phyloP scores from a whole-genome alignment of 305 asterid genomes.

The Vinca major region DNA sequence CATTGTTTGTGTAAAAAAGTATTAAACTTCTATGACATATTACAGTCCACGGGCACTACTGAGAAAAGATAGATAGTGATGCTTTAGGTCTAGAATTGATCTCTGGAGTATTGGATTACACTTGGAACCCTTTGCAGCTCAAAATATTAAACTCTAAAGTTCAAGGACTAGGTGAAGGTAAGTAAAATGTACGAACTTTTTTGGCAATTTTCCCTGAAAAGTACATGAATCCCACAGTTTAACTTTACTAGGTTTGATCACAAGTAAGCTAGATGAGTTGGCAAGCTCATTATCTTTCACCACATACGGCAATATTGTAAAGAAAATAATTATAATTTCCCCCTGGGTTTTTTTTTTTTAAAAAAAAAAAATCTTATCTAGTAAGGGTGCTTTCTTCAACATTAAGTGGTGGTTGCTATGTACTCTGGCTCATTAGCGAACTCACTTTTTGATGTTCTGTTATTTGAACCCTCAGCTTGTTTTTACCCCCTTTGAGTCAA shows the following conservation, averaged over 20 bases:
- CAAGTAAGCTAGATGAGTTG: background rate
- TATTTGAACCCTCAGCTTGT: no score
- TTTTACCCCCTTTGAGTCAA: no score
- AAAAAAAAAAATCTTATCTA: no score
- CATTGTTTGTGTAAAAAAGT: background rate
- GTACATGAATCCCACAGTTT: background rate
- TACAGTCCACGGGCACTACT: background rate
- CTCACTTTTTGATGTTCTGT: no score
- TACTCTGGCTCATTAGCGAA: no score
- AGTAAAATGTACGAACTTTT: background rate
- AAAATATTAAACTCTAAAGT: background rate
- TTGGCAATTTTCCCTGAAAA: background rate
- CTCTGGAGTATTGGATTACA: background rate
- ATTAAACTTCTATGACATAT: background rate
- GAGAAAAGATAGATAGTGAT: background rate
- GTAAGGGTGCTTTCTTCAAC: background rate
- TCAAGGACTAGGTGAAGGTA: background rate
- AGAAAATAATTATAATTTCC: background rate
- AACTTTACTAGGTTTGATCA: background rate
- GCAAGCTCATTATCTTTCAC: background rate
- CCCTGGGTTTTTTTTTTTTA: no score
- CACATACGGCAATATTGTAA: background rate
- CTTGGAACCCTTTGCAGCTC: background rate
- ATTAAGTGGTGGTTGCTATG: background rate
- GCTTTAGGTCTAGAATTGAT: background rate